Percentiles rank a stretch among this genome's conserved stretches.
Evolutionary conservation across 1,139 yeast genomes (phyloP).

Genomic region (Zygosaccharomyces pseudobailii): DNA sequence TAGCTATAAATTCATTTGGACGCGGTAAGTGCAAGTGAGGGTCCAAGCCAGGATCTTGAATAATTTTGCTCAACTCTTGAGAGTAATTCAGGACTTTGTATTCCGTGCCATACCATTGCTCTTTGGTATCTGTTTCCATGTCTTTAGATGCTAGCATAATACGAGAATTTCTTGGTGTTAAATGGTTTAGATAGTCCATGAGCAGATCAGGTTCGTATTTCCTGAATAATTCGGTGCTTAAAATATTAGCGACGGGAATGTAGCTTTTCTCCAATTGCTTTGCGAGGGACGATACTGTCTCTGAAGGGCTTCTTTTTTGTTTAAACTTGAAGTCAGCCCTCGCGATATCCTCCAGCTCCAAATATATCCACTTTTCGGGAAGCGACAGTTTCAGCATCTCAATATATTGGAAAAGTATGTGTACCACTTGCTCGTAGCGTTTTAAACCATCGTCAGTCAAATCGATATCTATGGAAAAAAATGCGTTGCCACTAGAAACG

Average conservation of each 20-base stretch:
- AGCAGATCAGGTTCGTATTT: constrained; percentile 56
- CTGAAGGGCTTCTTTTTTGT: constrained; percentile 60
- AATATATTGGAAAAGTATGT: constrained; percentile 65
- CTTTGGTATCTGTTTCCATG: constrained; percentile 42
- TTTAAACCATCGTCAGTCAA: constrained; percentile 68
- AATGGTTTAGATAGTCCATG: constrained; percentile 44
- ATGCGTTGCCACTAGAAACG: constrained; percentile 64
- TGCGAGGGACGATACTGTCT: constrained; percentile 52
- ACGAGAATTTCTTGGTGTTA: constrained; percentile 59
- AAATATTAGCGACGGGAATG: constrained; percentile 59
- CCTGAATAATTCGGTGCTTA: constrained; percentile 55
- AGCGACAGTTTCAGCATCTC: constrained; percentile 48
- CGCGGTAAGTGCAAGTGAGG: constrained; percentile 56
- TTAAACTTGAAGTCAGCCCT: constrained; percentile 55
- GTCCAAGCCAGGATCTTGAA: constrained; percentile 38
- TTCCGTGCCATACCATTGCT: constrained; percentile 90
- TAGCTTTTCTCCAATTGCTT: constrained; percentile 44
- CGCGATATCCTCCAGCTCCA: constrained; percentile 46
- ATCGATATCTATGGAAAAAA: constrained; percentile 65
- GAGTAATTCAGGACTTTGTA: constrained; percentile 51
- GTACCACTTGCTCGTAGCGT: constrained; percentile 57
- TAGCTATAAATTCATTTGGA: constrained; percentile 75
- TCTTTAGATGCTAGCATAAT: constrained; percentile 52
- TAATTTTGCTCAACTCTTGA: constrained; percentile 34
- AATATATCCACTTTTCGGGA: constrained; percentile 56